These are phyloP conservation scores for Shiraia sp. DNA, from an alignment of 2,329 filamentous ascomycete species.

Conservation along the genomic window DNA sequence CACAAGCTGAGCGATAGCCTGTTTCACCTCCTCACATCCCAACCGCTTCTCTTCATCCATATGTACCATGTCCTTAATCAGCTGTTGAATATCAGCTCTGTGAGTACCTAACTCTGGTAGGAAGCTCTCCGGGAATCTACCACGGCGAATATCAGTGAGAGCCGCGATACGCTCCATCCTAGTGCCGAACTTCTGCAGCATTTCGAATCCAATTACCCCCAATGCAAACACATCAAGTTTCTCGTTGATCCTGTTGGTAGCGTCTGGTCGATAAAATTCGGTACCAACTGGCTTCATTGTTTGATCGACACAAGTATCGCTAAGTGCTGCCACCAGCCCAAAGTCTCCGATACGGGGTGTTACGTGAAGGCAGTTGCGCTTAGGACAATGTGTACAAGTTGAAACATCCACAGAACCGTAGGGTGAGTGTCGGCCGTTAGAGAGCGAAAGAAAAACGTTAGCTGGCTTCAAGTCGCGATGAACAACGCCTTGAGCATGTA, in stretches of 20 bases:
- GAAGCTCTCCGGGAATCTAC: conserved; percentile 36
- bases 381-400: conserved; percentile 52
- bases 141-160: conserved; percentile 38
- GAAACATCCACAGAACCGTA: conserved; percentile 53
- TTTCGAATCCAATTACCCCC: conserved; percentile 65
- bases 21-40: conserved; percentile 35
- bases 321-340: conserved; percentile 64
- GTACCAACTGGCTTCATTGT: conserved; percentile 59
- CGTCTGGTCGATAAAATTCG: conserved; percentile 62
- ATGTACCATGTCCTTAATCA: conserved; percentile 39
- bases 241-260: conserved; percentile 43
- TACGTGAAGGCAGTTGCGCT: conserved; percentile 47
- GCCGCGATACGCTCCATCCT: conserved; percentile 47
- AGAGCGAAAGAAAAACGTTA: conserved; percentile 67
- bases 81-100: conserved; percentile 24
- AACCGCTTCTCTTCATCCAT: conserved; percentile 33
- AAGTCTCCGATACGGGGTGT: conserved; percentile 70
- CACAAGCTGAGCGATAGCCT: conserved; percentile 20
- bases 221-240: conserved; percentile 66
- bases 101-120: conserved; percentile 19
- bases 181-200: conserved; percentile 57
- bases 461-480: conserved; percentile 71
- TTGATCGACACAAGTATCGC: conserved; percentile 28
- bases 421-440: conserved; percentile 38
- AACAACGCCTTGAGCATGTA: conserved; percentile 63